A percentile compares a stretch with the other conserved stretches of the same genome.
Evolutionary conservation across 2,329 filamentous ascomycete genomes (phyloP).

Genomic region (Elsinoe ampelina): DNA sequence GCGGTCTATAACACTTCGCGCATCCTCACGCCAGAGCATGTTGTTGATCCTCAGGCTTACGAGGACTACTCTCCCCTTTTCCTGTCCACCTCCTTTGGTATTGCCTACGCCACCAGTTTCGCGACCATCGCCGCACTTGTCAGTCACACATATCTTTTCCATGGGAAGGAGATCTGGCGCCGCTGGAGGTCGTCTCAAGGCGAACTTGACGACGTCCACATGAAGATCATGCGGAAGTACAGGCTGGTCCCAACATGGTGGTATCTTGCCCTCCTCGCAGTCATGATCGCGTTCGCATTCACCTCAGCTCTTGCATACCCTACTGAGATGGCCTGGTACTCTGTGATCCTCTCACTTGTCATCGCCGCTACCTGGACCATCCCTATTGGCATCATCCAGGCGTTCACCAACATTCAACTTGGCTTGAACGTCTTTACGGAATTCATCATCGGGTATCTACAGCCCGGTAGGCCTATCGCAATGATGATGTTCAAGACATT

Average conservation of each 20-base stretch:
- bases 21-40: constrained; percentile 66
- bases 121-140: constrained; percentile 69
- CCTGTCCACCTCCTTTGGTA: constrained; percentile 74
- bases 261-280: constrained; percentile 43
- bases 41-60: constrained; percentile 70
- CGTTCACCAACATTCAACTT: constrained; percentile 59
- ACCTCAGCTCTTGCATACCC: constrained; percentile 46
- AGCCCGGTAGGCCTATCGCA: constrained; percentile 75
- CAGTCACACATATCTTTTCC: constrained; percentile 76
- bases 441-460: constrained; percentile 68
- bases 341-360: constrained; percentile 63
- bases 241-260: constrained; percentile 70
- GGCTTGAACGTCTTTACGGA: constrained; percentile 22
- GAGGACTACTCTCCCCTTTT: constrained; percentile 73
- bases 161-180: constrained; percentile 71
- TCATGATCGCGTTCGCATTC: constrained; percentile 19
- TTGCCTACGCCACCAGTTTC: constrained; percentile 80
- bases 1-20: constrained; percentile 73
- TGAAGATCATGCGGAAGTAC: constrained; percentile 73
- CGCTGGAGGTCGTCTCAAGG: constrained; percentile 54
- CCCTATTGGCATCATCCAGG: constrained; percentile 86
- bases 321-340: constrained; percentile 77
- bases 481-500: constrained; percentile 94
- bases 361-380: constrained; percentile 78
- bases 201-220: constrained; percentile 64